Percentiles rank a stretch among this genome's conserved stretches.
These are phyloP conservation scores for Pseudotsuga menziesii DNA, from an alignment of 75 land plant species.

Conservation along the genomic window DNA sequence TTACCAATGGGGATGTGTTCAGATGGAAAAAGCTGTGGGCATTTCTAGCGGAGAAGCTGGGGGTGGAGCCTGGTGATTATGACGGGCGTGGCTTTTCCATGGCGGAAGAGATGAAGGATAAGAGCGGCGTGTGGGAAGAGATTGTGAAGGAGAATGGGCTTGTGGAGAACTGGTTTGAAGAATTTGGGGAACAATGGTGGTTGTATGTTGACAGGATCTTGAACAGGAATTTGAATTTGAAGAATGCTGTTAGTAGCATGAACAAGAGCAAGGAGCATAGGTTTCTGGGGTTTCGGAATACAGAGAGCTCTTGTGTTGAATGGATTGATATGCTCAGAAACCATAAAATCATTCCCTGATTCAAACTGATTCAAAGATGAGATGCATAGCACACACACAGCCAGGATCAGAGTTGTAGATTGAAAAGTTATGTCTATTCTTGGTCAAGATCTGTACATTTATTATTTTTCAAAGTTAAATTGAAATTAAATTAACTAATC, in stretches of 20 bases:
- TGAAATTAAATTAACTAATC: no score
- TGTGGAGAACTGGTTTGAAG: constrained; percentile 34
- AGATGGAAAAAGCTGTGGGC: constrained; percentile 72
- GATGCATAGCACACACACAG: no score
- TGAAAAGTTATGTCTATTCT: no score
- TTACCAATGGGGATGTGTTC: constrained; percentile 67
- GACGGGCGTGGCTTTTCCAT: constrained; percentile 18
- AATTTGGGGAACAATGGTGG: constrained; percentile 38
- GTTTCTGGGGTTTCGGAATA: constrained; percentile 61
- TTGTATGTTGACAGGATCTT: constrained; percentile 51
- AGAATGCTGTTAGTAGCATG: constrained; percentile 35
- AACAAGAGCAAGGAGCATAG: constrained; percentile 91
- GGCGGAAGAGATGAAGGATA: constrained; percentile 58
- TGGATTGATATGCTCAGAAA: constrained; percentile 67
- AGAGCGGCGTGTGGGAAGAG: constrained; percentile 66
- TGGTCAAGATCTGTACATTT: no score
- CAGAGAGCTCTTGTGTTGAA: constrained; percentile 35
- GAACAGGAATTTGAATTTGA: neutral
- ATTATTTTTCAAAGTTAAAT: no score
- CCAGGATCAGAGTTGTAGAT: no score
- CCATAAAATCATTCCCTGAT: constrained; percentile 64
- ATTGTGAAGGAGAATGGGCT: constrained; percentile 55
- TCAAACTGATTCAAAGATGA: neutral
- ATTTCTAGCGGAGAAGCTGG: constrained; percentile 57
- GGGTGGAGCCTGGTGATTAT: constrained; percentile 32